Evolutionary conservation across 1,284 basidiomycete species (phyloP).

Genomic region (Cutaneotrichosporon cavernicola): DNA sequence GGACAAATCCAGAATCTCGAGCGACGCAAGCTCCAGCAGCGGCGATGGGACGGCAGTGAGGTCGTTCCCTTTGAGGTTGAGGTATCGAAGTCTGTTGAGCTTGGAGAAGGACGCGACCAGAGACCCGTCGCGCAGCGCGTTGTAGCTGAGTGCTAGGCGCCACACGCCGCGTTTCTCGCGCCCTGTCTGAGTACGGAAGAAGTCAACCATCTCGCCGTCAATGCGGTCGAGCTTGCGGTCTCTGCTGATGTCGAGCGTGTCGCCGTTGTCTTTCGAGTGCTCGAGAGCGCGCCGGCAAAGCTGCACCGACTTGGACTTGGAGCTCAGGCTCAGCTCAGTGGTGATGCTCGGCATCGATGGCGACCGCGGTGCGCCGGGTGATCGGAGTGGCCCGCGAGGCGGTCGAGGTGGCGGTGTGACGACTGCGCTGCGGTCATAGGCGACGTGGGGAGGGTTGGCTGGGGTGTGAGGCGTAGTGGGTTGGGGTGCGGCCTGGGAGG

Average conservation of each 20-base stretch:
- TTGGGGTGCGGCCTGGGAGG: background rate
- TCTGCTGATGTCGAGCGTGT: slow-evolving; percentile 77
- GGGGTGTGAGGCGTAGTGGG: background rate
- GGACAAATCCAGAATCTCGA: slow-evolving; percentile 93
- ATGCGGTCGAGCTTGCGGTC: slow-evolving; percentile 68
- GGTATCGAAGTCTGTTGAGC: slow-evolving; percentile 77
- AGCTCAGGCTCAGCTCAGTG: slow-evolving; percentile 3
- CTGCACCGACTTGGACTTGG: background rate
- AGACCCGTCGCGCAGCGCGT: slow-evolving; percentile 65
- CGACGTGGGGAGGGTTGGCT: background rate
- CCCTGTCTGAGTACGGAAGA: slow-evolving; percentile 62
- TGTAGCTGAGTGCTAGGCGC: slow-evolving; percentile 82
- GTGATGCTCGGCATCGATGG: slow-evolving; percentile 9
- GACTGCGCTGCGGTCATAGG: slow-evolving; percentile 5
- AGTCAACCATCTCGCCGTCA: slow-evolving; percentile 67
- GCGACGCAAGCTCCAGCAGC: slow-evolving; percentile 69
- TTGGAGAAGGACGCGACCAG: slow-evolving; percentile 77
- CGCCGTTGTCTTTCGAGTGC: slow-evolving; percentile 70
- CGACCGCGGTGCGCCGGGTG: slow-evolving; percentile 16
- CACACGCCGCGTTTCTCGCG: slow-evolving; percentile 61
- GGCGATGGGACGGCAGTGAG: slow-evolving; percentile 82
- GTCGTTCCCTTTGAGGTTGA: slow-evolving; percentile 87
- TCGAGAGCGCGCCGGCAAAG: slow-evolving; percentile 64
- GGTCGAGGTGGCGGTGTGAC: slow-evolving; percentile 20
- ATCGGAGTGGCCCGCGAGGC: slow-evolving; percentile 16